Base-by-base conservation (phyloP, 441 rosid species). In the Pelargonium citronellum region DNA sequence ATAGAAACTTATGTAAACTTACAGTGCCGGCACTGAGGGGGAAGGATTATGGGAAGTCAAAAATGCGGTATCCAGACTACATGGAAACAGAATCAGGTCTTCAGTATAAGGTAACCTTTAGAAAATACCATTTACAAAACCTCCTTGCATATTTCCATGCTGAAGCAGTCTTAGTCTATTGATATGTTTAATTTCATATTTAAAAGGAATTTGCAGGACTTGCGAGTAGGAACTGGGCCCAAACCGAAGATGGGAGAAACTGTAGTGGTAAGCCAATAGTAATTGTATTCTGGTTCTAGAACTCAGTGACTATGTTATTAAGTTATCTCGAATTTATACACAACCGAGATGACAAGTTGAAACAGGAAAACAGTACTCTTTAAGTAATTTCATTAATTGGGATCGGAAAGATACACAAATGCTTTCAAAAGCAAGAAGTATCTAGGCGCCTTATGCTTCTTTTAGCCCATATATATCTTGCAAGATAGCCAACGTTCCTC, bases 1-100 rank as follows among this genome's bases (percentile, higher is more conserved):
- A 66, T 71, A 47, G 12, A 15, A 46, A 34, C 75, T 15, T 73
- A 46, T 8, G 17, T 77, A 69, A 12, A 57, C 53, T 51, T 73
- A 69, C 86, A 94, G 97, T 94, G 96, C 98, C 98, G 24, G 98
- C 96, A 64, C 76, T 94, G 41, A 82, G 97, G 75, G 97, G 96
- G 9, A 94, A 94, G 69, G 95, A 91, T 82, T 94, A 94, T 68
- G 98, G 98, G 66, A 94, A 94, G 86, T 66, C 96, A 10, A 94
- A 87, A 78, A 91, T 91, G 96, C 79, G 82, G 73, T 94, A 80
- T 79, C 95, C 98, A 0, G 97, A 91, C 79, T 94, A 90, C 78
- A 85, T 75, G 7, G 87, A 86, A 78, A 89, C 98, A 0, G 86
- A 76, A 66, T 86, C 96, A 68, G 98, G 96, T 77, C 97, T 94